Base-by-base conservation (phyloP, 225 moss, liverwort and hornwort species). In the Neckera pumila region DNA sequence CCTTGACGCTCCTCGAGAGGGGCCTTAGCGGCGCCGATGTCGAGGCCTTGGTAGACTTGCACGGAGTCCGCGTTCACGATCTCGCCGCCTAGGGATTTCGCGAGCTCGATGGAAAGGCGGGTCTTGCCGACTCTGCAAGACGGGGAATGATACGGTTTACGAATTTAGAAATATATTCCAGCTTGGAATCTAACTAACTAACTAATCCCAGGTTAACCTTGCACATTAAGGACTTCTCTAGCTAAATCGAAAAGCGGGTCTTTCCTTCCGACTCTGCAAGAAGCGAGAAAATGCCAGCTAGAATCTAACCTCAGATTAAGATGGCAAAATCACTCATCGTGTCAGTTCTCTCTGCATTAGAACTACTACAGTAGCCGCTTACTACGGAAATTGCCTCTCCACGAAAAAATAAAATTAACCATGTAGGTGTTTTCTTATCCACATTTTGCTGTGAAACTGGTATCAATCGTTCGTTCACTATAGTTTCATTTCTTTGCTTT, bases 81-180 rank as follows among this genome's bases (percentile, higher is more conserved):
- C 77, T 92, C 87, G 27, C 92, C 90, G 30, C 91, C 94, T 0
- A 94, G 14, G 16, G 85, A 67, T 69, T 91, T 94, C 5, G 94
- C 94, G 3, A 94, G 64, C 87, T 91, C 91, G 12, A 94, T 92
- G 18, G 92, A 92, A 8, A 94, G 80, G 6, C 87, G 62, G 18
- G 92, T 94, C 92, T 94, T 92, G 17, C 94, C 94, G 4, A 94
- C 90, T 62, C 91, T 93, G 89, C 19, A 49, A 59, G 45, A 49
- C 7, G 34, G 22, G 8, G 1, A 82, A 64, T 4, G 10, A 17
- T 8, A 14, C 30, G 43, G 62, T 31, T 61, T 40, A 2, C 7
- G 43, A 61, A 43, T 9, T 2, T 61, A 58, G 9, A 42, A 30
- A 21, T 10, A 16, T 53, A 17, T 57, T 77, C 45, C 13, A 33